Evolutionary conservation across 768 basidiomycete genomes (phyloP).

Genomic region (Hydnum rufescens): DNA sequence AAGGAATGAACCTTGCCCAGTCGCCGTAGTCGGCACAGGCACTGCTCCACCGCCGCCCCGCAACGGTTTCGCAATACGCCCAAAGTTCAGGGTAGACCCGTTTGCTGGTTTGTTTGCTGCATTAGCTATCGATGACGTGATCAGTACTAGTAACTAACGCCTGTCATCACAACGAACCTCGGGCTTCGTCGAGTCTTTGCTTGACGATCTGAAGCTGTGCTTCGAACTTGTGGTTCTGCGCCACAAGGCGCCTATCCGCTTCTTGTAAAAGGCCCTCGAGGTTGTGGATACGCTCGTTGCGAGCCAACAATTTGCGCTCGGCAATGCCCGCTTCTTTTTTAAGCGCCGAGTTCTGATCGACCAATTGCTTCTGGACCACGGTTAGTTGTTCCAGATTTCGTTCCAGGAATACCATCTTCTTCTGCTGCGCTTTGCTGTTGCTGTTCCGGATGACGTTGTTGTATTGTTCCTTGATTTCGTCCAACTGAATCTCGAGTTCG

Average conservation of each 20-base stretch:
- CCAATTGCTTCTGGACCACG: slow-evolving; percentile 94
- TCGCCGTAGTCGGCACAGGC: slow-evolving; percentile 18
- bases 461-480: slow-evolving; percentile 97
- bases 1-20: slow-evolving; percentile 21
- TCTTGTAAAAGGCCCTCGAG: slow-evolving; percentile 83
- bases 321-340: slow-evolving; percentile 97
- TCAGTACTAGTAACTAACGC: slow-evolving; percentile 7
- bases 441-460: slow-evolving; percentile 96
- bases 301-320: slow-evolving; percentile 85
- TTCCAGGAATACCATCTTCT: slow-evolving; percentile 98
- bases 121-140: slow-evolving; percentile 39
- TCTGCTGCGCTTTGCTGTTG: slow-evolving; percentile 95
- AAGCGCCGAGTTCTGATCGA: slow-evolving; percentile 90
- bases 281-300: slow-evolving; percentile 96
- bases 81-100: slow-evolving; percentile 59
- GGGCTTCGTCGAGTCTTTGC: slow-evolving; percentile 79
- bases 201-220: slow-evolving; percentile 79
- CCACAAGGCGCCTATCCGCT: slow-evolving; percentile 77
- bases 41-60: slow-evolving; percentile 59
- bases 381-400: slow-evolving; percentile 92
- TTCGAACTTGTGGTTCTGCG: slow-evolving; percentile 93
- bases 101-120: slow-evolving; percentile 22
- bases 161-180: slow-evolving; percentile 32
- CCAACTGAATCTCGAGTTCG: slow-evolving; percentile 94
- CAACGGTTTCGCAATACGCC: slow-evolving; percentile 90